Base-by-base conservation (phyloP, 164 flowering plant genomes). In the Nymphaea thermarum region DNA sequence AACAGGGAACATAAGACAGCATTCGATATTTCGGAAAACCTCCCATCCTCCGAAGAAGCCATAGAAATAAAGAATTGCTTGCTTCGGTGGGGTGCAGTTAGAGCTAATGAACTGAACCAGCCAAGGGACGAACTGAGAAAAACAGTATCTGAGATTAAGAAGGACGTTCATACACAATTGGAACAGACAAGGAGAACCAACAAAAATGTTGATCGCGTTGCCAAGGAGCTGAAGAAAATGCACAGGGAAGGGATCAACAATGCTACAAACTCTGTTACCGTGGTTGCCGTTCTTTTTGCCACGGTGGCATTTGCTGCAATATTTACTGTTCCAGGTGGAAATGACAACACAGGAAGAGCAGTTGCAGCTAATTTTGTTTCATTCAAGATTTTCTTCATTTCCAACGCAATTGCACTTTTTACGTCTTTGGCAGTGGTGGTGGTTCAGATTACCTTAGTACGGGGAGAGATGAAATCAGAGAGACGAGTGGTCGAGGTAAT, bases 271-370 rank as follows among this genome's bases (percentile, higher is more conserved):
- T 87, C 95, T 4, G 89, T 87, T 41, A 89, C 95, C 3, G 85
- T 89, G 59, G 95, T 89, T 14, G 95, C 95, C 7, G 91, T 84
- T 44, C 82, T 89, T 43, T 85, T 89, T 68, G 90, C 90, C 3
- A 85, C 95, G 14, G 95, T 89, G 43, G 92, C 92, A 45, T 89
- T 87, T 72, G 88, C 92, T 2, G 88, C 95, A 11, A 80, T 89
- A 47, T 89, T 89, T 75, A 84, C 88, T 5, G 83, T 88, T 51
- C 94, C 94, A 16, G 91, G 95, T 3, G 89, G 90, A 2, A 83
- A 82, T 51, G 61, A 76, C 12, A 67, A 78, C 4, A 16, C 4
- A n/a, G 92, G 90, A 43, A 74, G 61, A 77, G 92, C 95, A 15
- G 85, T 82, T 68, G 67, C 71, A 75, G 90, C 73, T 51, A 65